Base-by-base conservation (phyloP, 1,284 basidiomycete species). In the Heliocybe sulcata region DNA sequence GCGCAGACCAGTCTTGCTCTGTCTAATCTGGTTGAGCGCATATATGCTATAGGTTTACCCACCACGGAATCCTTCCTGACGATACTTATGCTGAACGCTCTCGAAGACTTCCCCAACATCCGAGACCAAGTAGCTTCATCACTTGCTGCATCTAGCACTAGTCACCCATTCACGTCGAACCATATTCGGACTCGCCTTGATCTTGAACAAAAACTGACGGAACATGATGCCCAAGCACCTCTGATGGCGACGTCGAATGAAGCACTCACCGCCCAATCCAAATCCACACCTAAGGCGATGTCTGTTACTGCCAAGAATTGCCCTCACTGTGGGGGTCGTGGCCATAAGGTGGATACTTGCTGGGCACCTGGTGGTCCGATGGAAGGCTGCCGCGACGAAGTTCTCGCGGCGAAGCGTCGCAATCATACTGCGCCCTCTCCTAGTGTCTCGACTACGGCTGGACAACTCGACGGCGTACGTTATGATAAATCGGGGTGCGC, bases 21-120 rank as follows among this genome's bases (percentile, higher is more conserved):
- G 20, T 16, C 29, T 11, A 20, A 52, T 0, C 25, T 55, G 22
- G 54, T 55, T 9, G 29, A 56, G 2, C 54, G 54, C 25, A 57
- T 62, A 48, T 51, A 59, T 29, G 14, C 26, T 2, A 62, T 60
- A 33, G 61, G 58, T 0, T 10, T 50, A 1, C 59, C 58, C 10
- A 35, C 53, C 4, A 12, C 1, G n/a, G 57, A 59, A 1, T 33
- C 55, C 12, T 49, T 60, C 16, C 29, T 25, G 6, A 42, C 50
- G 11, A 55, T 58, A 20, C 42, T 47, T 1, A 25, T 60, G 1
- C 42, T 60, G 1, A 35, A 62, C 10, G 42, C 45, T 22, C 53
- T 62, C 14, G 35, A 51, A 2, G 42, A 53, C 2, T 29, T 58
- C 4, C 16, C 35, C 1, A 27, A 57, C 16, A 14, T 62, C 4